Base-by-base conservation (phyloP, 495 filamentous ascomycete species). In the Pseudotulostoma volvatum region DNA sequence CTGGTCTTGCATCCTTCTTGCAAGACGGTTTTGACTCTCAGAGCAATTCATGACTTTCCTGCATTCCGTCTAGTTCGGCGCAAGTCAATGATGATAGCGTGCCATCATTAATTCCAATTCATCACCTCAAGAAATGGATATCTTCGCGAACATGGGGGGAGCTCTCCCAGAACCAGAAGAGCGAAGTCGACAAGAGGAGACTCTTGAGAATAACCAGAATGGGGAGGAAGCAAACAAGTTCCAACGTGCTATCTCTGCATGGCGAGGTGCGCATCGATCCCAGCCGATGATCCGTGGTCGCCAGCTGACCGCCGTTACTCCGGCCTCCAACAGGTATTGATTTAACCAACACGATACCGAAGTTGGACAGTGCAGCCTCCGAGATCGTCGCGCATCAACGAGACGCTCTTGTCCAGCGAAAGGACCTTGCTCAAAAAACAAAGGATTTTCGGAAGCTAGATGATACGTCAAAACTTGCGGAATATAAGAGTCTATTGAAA, bases 371-470 rank as follows among this genome's bases (percentile, higher is more conserved):
- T 44, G 84, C 83, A 8, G 87, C 90, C 4, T 85, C 84, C 2
- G 92, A 99, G 48, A 85, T 99, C 34, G 84, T 96, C 31, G 64
- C 79, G 31, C 80, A 84, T 50, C 90, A 99, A 52, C 74, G 85
- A 45, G 92, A 95, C 57, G 77, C 86, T 14, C 76, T 94, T 7
- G 76, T 93, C 9, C 87, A 95, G 53, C 74, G 90, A 34, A 99
- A 99, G 51, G 90, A 99, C 38, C 70, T 99, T 13, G 90, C 90
- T 11, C 87, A 94, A 57, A 96, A 94, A 64, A 99, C 90, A 2
- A 99, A 96, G 53, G 90, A 96, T 54, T 99, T 93, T 48, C 66
- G 85, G 44, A 99, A 95, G 56, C 70, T 93, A 2, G 90, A 96
- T 39, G 92, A 99, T 64, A 68, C 82, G 8, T 75, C 72, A 28